A percentile compares a stretch with the other conserved stretches of the same genome.
phyloP scores from a whole-genome alignment of 495 filamentous ascomycete species.

The Lentithecium fluviatile region DNA sequence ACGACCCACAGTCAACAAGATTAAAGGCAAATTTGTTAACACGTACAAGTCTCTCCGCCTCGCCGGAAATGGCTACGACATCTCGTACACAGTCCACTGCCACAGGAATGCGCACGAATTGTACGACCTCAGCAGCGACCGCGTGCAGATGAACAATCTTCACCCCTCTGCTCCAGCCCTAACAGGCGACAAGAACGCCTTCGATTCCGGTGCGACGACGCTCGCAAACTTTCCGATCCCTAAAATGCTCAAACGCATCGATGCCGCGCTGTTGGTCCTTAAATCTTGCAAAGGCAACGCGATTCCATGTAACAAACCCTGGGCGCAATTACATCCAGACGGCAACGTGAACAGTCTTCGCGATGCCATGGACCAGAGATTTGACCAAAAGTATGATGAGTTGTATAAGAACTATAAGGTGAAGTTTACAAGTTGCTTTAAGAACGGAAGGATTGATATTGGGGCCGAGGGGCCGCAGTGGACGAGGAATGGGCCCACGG shows the following conservation, averaged over 20 bases:
- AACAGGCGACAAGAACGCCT: conserved; percentile 16
- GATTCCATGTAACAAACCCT: conserved; percentile 57
- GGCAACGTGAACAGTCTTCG: conserved; percentile 44
- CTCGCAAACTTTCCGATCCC: conserved; percentile 51
- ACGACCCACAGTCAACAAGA: neutral
- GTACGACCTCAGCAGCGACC: conserved; percentile 62
- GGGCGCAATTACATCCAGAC: conserved; percentile 57
- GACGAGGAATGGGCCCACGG: too few species aligned
- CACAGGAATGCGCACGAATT: conserved; percentile 60
- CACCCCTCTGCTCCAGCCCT: conserved; percentile 39
- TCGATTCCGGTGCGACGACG: neutral
- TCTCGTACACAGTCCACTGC: conserved; percentile 68
- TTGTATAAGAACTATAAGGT: neutral
- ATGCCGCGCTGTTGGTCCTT: conserved; percentile 61
- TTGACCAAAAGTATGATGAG: conserved; percentile 1
- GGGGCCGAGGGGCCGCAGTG: conserved; percentile 2
- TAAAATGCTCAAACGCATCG: conserved; percentile 53
- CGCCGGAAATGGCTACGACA: conserved; percentile 53
- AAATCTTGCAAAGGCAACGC: conserved; percentile 65
- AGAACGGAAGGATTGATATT: conserved; percentile 1
- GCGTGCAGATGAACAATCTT: conserved; percentile 60
- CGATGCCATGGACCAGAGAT: conserved; percentile 37
- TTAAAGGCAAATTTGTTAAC: conserved; percentile 47
- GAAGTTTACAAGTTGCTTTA: neutral
- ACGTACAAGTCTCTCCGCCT: conserved; percentile 65